A percentile compares a stretch with the other conserved stretches of the same genome.
Evolutionary conservation across 1,139 yeast species (phyloP).

Genomic region (Arxiozyma slooffiae): DNA sequence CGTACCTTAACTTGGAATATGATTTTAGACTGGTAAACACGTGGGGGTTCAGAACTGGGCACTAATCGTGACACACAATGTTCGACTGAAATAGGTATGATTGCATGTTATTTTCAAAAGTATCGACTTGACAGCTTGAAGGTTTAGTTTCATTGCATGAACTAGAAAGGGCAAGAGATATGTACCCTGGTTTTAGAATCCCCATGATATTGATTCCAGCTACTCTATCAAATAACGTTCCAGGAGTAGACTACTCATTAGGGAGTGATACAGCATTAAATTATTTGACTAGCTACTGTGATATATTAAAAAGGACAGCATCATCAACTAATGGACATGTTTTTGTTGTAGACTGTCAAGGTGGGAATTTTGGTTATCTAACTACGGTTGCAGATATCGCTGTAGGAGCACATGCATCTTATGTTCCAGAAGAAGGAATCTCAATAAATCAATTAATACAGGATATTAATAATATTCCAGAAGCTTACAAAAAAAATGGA

Average conservation of each 20-base stretch:
- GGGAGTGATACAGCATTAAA: slow-evolving; percentile 94
- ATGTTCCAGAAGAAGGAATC: slow-evolving; percentile 85
- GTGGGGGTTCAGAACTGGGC: slow-evolving; percentile 93
- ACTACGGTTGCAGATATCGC: slow-evolving; percentile 83
- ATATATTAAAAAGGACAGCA: slow-evolving; percentile 88
- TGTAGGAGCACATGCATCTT: slow-evolving; percentile 87
- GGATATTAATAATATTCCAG: slow-evolving; percentile 62
- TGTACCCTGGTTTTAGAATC: slow-evolving; percentile 82
- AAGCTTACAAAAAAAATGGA: slow-evolving; percentile 61
- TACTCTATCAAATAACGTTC: slow-evolving; percentile 94
- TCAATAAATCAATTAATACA: slow-evolving; percentile 60
- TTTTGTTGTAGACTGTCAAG: slow-evolving; percentile 94
- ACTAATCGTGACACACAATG: slow-evolving; percentile 86
- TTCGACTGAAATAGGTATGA: slow-evolving; percentile 66
- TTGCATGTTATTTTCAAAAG: slow-evolving; percentile 84
- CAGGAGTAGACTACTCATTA: slow-evolving; percentile 89
- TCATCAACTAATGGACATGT: slow-evolving; percentile 90
- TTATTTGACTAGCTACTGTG: slow-evolving; percentile 83
- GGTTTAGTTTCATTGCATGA: slow-evolving; percentile 81
- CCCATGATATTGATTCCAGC: slow-evolving; percentile 96
- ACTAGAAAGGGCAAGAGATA: slow-evolving; percentile 57
- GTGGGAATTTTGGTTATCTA: slow-evolving; percentile 90
- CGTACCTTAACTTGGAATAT: slow-evolving; percentile 72
- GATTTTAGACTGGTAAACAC: slow-evolving; percentile 79
- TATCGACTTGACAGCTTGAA: slow-evolving; percentile 86